Evolutionary conservation across 345 rosid genomes (phyloP).

Genomic region (Iberis pinnata): DNA sequence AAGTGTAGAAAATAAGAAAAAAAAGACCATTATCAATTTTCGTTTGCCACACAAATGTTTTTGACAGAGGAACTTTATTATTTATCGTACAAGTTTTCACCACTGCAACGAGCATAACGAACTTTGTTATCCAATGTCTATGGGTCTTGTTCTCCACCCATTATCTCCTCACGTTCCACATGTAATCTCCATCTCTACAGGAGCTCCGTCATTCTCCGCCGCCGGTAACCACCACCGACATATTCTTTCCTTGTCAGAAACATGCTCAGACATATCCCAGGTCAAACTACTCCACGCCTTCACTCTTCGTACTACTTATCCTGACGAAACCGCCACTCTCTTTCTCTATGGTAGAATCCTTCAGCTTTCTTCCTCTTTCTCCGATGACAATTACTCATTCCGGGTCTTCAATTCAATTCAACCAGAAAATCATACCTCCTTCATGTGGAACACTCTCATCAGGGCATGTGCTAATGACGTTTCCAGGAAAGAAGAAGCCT

Average conservation of each 20-base stretch:
- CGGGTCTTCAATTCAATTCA: conserved; percentile 43
- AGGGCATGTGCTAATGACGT: conserved; percentile 53
- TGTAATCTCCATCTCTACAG: conserved; percentile 3
- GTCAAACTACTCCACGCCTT: conserved; percentile 76
- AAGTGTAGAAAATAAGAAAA: too few relatives aligned
- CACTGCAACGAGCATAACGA: too few relatives aligned
- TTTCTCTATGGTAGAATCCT: conserved; percentile 59
- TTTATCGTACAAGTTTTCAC: too few relatives aligned
- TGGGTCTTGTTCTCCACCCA: conserved; percentile 29
- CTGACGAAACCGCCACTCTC: conserved; percentile 36
- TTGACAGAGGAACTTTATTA: too few relatives aligned
- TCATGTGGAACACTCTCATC: conserved; percentile 86
- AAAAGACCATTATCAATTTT: too few relatives aligned
- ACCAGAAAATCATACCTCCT: conserved; percentile 40
- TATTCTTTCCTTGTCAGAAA: conserved; percentile 36
- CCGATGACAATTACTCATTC: conserved; percentile 45
- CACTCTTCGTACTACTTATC: conserved; percentile 45
- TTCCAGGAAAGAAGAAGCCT: conserved; percentile 47
- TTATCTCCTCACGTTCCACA: conserved; percentile 32
- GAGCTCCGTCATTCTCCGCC: conserved; percentile 12
- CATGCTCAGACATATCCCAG: conserved; percentile 47
- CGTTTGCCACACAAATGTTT: too few relatives aligned
- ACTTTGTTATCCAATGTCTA: too few relatives aligned
- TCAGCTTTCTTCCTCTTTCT: conserved; percentile 36
- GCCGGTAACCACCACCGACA: conserved; percentile 30